phyloP scores from a whole-genome alignment of 139 green algal species.

The Chlorella ohadii region DNA sequence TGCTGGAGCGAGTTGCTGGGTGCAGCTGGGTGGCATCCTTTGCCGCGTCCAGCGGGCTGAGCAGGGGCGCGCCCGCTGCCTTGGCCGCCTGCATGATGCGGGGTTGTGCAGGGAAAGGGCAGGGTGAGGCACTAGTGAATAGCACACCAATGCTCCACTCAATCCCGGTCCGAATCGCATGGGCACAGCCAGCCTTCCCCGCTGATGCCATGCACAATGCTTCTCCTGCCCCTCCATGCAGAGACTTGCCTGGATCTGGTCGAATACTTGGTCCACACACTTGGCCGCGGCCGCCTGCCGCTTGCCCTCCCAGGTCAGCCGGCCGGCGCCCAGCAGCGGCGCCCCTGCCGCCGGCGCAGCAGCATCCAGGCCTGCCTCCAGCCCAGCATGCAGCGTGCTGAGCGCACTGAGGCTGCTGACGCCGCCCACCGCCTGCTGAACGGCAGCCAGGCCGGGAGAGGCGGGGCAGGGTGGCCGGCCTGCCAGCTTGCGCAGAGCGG shows the following conservation, averaged over 20 bases:
- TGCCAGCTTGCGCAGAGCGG: background rate
- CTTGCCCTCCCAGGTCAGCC: background rate
- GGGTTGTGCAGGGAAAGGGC: too few relatives aligned
- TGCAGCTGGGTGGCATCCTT: background rate
- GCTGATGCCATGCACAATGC: too few relatives aligned
- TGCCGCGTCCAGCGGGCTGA: constrained; percentile 22
- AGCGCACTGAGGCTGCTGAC: background rate
- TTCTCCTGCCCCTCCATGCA: too few relatives aligned
- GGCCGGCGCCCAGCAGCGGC: background rate
- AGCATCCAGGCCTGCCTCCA: background rate
- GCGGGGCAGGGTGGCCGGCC: background rate
- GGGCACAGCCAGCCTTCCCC: too few relatives aligned
- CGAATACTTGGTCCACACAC: background rate
- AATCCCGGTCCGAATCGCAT: too few relatives aligned
- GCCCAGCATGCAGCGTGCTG: constrained; percentile 20
- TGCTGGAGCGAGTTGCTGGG: background rate
- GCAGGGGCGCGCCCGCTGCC: background rate
- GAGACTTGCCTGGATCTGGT: background rate
- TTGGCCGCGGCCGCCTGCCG: background rate
- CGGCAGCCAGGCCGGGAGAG: background rate
- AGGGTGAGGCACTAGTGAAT: background rate
- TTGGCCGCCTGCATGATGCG: constrained; percentile 27
- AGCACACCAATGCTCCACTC: too few relatives aligned
- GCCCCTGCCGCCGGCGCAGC: background rate
- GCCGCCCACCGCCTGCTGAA: background rate